Conservation (phyloP, 2,329 filamentous ascomycete genomes). For the Teratosphaeria gauchensis region DNA sequence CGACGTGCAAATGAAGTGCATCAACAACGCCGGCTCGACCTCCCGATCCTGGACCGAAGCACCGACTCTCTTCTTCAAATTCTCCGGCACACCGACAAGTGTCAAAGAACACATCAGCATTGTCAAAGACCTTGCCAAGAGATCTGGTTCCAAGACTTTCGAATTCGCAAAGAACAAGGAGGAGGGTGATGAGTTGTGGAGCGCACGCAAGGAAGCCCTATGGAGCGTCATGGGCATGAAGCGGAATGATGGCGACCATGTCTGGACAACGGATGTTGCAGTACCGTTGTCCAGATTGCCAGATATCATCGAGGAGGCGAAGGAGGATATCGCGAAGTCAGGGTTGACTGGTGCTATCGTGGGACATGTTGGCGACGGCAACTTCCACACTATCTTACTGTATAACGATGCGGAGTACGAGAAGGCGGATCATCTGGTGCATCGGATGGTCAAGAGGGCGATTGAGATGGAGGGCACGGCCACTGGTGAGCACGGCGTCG, state of each 20-base stretch:
- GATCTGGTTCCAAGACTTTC: conserved; percentile 54
- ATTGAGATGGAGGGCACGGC: conserved; percentile 74
- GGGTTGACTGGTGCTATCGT: conserved; percentile 58
- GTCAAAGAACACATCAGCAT: conserved; percentile 71
- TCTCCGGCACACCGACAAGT: conserved; percentile 54
- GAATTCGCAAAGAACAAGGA: conserved; percentile 57
- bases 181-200: conserved; percentile 63
- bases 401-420: conserved; percentile 58
- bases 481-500: conserved; percentile 76
- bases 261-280: conserved; percentile 75
- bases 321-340: conserved; percentile 52
- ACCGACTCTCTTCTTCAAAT: conserved; percentile 69
- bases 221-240: conserved; percentile 63
- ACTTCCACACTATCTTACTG: conserved; percentile 60
- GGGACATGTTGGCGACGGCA: conserved; percentile 65
- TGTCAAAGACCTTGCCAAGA: conserved; percentile 52
- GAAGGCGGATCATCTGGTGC: conserved; percentile 61
- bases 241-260: conserved; percentile 49
- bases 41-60: conserved; percentile 57
- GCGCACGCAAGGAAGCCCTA: conserved; percentile 62
- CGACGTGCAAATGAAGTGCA: conserved; percentile 75
- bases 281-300: conserved; percentile 64
- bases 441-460: conserved; percentile 76
- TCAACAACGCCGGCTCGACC: conserved; percentile 57
- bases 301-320: conserved; percentile 68